phyloP scores from a whole-genome alignment of 2,329 filamentous ascomycete genomes.

The Sphaerulina vaccinii region DNA sequence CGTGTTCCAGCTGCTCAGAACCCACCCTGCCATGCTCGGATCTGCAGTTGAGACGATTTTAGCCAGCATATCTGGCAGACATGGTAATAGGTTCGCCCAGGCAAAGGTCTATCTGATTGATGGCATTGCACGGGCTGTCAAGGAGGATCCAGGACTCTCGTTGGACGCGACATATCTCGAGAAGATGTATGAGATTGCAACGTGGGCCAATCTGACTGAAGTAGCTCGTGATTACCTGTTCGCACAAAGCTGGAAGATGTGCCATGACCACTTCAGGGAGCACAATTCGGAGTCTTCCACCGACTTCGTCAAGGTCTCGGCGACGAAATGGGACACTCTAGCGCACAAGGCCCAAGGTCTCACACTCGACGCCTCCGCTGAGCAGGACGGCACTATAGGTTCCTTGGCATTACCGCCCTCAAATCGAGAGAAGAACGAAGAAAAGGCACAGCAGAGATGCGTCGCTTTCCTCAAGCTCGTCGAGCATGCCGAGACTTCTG shows the following conservation, averaged over 20 bases:
- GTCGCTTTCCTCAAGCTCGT: constrained; percentile 11
- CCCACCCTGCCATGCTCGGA: constrained; percentile 16
- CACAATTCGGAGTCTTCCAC: not conserved
- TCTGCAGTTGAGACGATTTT: constrained; percentile 37
- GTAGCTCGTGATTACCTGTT: constrained; percentile 42
- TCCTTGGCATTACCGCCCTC: constrained; percentile 25
- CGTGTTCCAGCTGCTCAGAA: constrained; percentile 36
- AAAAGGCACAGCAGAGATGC: constrained; percentile 27
- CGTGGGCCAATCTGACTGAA: constrained; percentile 44
- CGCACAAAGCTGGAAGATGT: constrained; percentile 34
- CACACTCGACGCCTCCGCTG: constrained; percentile 10
- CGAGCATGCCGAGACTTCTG: not conserved
- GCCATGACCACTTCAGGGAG: constrained; percentile 12
- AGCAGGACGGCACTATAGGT: constrained; percentile 23
- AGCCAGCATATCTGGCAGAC: constrained; percentile 26
- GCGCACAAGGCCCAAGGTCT: constrained; percentile 5
- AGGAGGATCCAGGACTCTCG: constrained; percentile 22
- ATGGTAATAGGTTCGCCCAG: constrained; percentile 42
- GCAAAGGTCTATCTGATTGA: constrained; percentile 45
- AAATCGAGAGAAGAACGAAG: constrained; percentile 30
- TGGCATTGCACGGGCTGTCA: constrained; percentile 41
- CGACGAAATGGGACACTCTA: constrained; percentile 15
- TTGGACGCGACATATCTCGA: constrained; percentile 10
- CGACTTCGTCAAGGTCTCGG: constrained; percentile 7
- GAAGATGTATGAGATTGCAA: constrained; percentile 32